Conservation (phyloP, 2,329 filamentous ascomycete species). For the Aspergillus hiratsukae region DNA sequence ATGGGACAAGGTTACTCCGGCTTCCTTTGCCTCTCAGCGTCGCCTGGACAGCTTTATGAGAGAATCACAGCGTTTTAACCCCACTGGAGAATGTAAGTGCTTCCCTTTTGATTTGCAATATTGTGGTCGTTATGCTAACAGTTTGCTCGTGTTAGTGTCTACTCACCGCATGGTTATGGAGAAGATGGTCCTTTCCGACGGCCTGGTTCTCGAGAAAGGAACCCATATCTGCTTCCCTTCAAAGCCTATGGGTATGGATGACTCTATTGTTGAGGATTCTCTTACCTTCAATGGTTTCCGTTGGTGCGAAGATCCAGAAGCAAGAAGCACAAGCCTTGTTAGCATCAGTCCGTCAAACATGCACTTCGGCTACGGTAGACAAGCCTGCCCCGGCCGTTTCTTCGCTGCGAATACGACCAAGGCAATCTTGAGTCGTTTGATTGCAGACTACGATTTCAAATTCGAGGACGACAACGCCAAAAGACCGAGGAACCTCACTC, state of each 20-base stretch:
- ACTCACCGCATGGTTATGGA: slow-evolving; percentile 25
- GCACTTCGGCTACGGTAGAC: slow-evolving; percentile 25
- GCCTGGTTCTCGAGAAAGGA: slow-evolving; percentile 18
- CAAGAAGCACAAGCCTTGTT: slow-evolving; percentile 16
- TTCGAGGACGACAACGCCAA: slow-evolving; percentile 14
- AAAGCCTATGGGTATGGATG: slow-evolving; percentile 25
- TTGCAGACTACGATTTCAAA: slow-evolving; percentile 28
- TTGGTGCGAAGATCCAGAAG: slow-evolving; percentile 19
- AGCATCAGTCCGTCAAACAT: slow-evolving; percentile 17
- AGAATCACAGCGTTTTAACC: slow-evolving; percentile 26
- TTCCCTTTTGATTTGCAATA: neutral
- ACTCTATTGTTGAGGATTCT: slow-evolving; percentile 17
- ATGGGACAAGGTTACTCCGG: slow-evolving; percentile 22
- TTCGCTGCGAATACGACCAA: slow-evolving; percentile 22
- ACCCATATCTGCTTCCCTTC: slow-evolving; percentile 27
- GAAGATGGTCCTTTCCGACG: slow-evolving; percentile 21
- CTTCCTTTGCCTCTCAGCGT: slow-evolving; percentile 14
- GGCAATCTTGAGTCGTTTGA: slow-evolving; percentile 23
- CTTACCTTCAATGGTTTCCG: slow-evolving; percentile 24
- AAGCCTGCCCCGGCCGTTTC: slow-evolving; percentile 23
- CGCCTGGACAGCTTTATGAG: slow-evolving; percentile 27
- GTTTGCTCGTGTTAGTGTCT: slow-evolving; percentile 15
- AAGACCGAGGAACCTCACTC: slow-evolving; percentile 20
- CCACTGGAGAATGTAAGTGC: slow-evolving; percentile 23
- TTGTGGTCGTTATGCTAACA: neutral